phyloP scores from a whole-genome alignment of 495 filamentous ascomycete genomes.

The Saxophila tyrrhenica region DNA sequence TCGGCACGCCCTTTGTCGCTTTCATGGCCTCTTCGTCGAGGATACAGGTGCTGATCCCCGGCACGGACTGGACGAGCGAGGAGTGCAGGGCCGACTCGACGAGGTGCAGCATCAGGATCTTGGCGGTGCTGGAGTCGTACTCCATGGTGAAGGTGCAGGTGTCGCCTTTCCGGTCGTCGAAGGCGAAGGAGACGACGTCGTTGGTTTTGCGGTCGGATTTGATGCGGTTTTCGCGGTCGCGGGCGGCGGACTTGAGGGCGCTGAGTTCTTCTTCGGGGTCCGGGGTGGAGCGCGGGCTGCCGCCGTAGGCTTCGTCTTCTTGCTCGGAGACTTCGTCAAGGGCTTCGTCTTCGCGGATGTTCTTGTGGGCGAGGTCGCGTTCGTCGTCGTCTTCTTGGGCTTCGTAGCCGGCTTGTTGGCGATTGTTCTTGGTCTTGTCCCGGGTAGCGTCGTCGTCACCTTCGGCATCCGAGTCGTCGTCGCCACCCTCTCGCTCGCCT shows the following conservation, averaged over 20 bases:
- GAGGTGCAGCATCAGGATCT: conserved; percentile 83
- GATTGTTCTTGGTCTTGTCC: conserved; percentile 60
- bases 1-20: conserved; percentile 46
- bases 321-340: background rate
- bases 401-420: conserved; percentile 74
- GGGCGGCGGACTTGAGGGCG: conserved; percentile 36
- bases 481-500: conserved; percentile 36
- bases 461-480: conserved; percentile 63
- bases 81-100: conserved; percentile 65
- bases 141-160: conserved; percentile 75
- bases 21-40: conserved; percentile 10
- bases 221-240: conserved; percentile 53
- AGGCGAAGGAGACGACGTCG: conserved; percentile 64
- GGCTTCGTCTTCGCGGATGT: conserved; percentile 37
- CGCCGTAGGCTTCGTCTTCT: conserved; percentile 23
- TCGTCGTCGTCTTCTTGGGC: conserved; percentile 87
- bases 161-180: conserved; percentile 60
- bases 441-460: conserved; percentile 79
- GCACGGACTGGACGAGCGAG: conserved; percentile 79
- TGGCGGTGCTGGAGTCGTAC: conserved; percentile 69
- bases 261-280: conserved; percentile 32
- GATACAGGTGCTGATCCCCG: conserved; percentile 58
- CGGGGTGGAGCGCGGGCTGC: conserved; percentile 10
- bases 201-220: conserved; percentile 41
- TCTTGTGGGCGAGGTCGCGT: conserved; percentile 45